These are phyloP conservation scores for Periglandula ipomoeae DNA, from an alignment of 2,329 filamentous ascomycete species.

Conservation along the genomic window DNA sequence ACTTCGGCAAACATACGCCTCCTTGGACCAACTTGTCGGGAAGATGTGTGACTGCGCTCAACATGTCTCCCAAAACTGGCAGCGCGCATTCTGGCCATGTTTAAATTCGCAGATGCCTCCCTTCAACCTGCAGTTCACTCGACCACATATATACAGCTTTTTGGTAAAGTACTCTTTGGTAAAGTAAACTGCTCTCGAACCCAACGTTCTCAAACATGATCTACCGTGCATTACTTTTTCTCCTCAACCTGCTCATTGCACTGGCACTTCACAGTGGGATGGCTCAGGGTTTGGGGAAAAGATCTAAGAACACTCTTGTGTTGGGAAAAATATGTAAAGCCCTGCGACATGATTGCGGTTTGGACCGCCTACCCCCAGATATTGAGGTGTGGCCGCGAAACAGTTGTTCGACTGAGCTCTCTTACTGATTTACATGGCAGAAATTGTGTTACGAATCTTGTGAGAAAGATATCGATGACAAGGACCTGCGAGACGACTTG, in stretches of 20 bases:
- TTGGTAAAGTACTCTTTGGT: too few relatives aligned
- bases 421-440: not conserved
- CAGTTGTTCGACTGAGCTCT: not conserved
- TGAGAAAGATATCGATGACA: conserved; percentile 6
- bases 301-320: conserved; percentile 1
- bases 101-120: not conserved
- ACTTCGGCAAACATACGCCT: not conserved
- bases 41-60: too few relatives aligned
- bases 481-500: conserved; percentile 1
- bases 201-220: not conserved
- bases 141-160: too few relatives aligned
- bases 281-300: not conserved
- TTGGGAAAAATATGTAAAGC: conserved; percentile 8
- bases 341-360: conserved; percentile 4
- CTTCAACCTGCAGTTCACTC: too few relatives aligned
- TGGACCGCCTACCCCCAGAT: conserved; percentile 3
- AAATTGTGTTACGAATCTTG: conserved; percentile 6
- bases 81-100: too few relatives aligned
- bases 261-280: not conserved
- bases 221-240: not conserved
- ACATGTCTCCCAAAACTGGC: too few relatives aligned
- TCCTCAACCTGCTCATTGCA: not conserved
- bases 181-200: too few relatives aligned
- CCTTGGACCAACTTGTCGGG: too few relatives aligned
- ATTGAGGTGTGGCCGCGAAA: conserved; percentile 2